Evolutionary conservation across 768 basidiomycete species (phyloP).

Genomic region (Pseudohyphozyma bogoriensis): DNA sequence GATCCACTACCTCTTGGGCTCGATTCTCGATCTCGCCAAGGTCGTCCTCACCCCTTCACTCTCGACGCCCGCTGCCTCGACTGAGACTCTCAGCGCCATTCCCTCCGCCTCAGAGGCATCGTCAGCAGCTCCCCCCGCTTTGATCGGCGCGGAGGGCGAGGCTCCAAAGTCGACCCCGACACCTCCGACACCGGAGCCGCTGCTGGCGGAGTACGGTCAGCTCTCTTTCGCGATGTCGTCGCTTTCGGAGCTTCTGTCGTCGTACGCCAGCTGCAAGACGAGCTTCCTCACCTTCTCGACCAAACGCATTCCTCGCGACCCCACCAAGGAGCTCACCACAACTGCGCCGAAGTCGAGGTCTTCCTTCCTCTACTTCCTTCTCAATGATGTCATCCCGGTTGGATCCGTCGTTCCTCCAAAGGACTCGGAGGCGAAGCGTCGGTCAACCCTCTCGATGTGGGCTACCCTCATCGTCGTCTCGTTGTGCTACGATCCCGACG

Average conservation of each 20-base stretch:
- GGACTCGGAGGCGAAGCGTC: slow-evolving; percentile 37
- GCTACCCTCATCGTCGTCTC: slow-evolving; percentile 68
- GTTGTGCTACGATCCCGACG: slow-evolving; percentile 72
- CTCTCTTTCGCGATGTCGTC: slow-evolving; percentile 71
- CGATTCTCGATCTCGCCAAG: slow-evolving; percentile 32
- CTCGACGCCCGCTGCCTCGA: slow-evolving; percentile 4
- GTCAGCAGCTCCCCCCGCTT: neutral
- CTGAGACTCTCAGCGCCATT: neutral
- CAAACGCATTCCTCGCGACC: neutral
- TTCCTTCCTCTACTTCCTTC: slow-evolving; percentile 63
- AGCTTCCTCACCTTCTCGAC: slow-evolving; percentile 62
- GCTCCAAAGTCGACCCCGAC: slow-evolving; percentile 17
- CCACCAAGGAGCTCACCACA: slow-evolving; percentile 43
- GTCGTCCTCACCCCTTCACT: slow-evolving; percentile 31
- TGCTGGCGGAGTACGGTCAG: slow-evolving; percentile 26
- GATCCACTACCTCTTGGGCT: slow-evolving; percentile 28
- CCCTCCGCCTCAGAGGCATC: neutral
- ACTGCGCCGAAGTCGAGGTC: slow-evolving; percentile 50
- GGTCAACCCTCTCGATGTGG: slow-evolving; percentile 39
- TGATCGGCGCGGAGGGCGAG: slow-evolving; percentile 10
- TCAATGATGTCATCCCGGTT: slow-evolving; percentile 72
- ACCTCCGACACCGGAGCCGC: slow-evolving; percentile 21
- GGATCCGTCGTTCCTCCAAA: slow-evolving; percentile 47
- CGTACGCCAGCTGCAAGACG: slow-evolving; percentile 81
- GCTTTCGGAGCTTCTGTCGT: slow-evolving; percentile 82